These are phyloP conservation scores for Aegilops bicornis DNA, from an alignment of 176 grass and related monocot species.

Conservation along the genomic window DNA sequence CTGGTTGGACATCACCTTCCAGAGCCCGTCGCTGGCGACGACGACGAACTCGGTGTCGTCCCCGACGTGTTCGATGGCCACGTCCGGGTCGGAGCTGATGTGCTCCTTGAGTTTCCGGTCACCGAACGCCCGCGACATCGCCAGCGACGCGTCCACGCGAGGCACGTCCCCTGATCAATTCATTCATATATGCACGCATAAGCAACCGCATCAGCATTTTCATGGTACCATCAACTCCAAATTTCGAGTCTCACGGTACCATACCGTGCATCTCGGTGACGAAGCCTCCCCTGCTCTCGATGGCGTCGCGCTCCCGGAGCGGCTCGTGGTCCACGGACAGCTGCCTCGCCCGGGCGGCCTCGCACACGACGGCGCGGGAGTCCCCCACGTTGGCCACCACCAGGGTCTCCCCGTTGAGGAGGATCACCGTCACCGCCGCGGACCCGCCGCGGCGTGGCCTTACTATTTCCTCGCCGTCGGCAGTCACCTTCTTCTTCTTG, in stretches of 20 bases:
- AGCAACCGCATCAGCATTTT: background rate
- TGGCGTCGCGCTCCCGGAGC: constrained; percentile 34
- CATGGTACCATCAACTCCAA: too few species aligned
- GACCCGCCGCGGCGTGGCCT: constrained; percentile 24
- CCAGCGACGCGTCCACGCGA: constrained; percentile 61
- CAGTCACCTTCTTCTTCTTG: constrained; percentile 5
- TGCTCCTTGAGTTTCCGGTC: constrained; percentile 63
- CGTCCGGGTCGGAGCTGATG: constrained; percentile 58
- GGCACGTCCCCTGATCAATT: constrained; percentile 46
- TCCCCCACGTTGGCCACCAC: constrained; percentile 62
- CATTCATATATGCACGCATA: background rate
- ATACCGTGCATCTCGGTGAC: constrained; percentile 36
- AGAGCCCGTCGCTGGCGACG: constrained; percentile 66
- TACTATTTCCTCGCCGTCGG: background rate
- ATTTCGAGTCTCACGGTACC: too few species aligned
- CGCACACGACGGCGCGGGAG: constrained; percentile 51
- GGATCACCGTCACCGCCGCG: constrained; percentile 40
- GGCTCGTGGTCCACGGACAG: constrained; percentile 70
- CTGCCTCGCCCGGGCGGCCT: constrained; percentile 37
- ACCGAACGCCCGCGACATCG: constrained; percentile 60
- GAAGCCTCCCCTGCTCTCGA: constrained; percentile 55
- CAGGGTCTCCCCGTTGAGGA: constrained; percentile 54
- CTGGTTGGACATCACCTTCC: constrained; percentile 70
- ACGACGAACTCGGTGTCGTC: constrained; percentile 47
- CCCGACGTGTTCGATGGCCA: constrained; percentile 46